phyloP scores from a whole-genome alignment of 768 basidiomycete species.

The Fomitopsis pulvina region DNA sequence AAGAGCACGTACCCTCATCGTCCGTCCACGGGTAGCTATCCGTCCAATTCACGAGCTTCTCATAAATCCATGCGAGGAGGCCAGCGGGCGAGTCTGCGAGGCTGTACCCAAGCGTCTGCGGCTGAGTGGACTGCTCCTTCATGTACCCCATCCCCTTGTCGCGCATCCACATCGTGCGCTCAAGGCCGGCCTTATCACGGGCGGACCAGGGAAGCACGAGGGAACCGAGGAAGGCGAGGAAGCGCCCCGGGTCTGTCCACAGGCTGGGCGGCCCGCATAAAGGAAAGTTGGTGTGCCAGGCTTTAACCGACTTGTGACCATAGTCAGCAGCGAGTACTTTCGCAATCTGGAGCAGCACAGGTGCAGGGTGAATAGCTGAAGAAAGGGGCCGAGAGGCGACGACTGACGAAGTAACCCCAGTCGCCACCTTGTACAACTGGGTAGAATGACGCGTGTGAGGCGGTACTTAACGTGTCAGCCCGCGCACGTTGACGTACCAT shows the following conservation, averaged over 20 bases:
- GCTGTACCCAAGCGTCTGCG: conserved; percentile 39
- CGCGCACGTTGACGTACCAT: conserved; percentile 19
- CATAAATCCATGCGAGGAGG: conserved; percentile 31
- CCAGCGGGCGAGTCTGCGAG: conserved; percentile 56
- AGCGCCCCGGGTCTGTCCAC: conserved; percentile 3
- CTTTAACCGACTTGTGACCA: conserved; percentile 38
- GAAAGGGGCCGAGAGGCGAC: background rate
- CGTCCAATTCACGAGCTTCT: conserved; percentile 27
- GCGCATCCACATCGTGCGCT: conserved; percentile 19
- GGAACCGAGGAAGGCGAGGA: conserved; percentile 19
- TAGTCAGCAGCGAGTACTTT: conserved; percentile 17
- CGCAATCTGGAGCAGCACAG: background rate
- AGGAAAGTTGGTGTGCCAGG: conserved; percentile 46
- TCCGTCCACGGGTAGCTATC: conserved; percentile 52
- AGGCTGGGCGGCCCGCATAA: conserved; percentile 21
- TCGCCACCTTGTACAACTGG: conserved; percentile 45
- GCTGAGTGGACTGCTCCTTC: conserved; percentile 25
- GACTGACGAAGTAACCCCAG: conserved; percentile 34
- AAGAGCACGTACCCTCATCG: conserved; percentile 37
- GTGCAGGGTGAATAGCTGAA: too few relatives aligned
- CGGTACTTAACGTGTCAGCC: background rate
- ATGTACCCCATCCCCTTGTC: conserved; percentile 27
- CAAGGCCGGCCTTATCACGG: conserved; percentile 24
- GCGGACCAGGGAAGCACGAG: conserved; percentile 22
- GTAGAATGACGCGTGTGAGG: background rate